phyloP scores from a whole-genome alignment of 345 rosid species.

The Linum tenue region DNA sequence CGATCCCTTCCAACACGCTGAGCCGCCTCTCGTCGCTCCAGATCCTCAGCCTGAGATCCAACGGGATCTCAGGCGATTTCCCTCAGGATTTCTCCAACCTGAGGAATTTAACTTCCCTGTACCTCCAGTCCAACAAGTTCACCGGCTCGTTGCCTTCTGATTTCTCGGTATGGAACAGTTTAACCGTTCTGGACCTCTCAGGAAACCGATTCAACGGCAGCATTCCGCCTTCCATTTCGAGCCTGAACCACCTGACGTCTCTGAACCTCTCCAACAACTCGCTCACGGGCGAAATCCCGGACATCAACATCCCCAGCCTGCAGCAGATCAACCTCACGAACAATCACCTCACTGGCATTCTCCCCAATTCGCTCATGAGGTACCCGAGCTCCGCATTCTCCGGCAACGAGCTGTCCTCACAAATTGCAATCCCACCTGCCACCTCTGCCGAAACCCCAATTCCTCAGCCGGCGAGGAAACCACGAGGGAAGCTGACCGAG shows the following conservation, averaged over 20 bases:
- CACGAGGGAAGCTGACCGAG: slow-evolving; percentile 9
- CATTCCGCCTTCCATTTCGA: slow-evolving; percentile 1
- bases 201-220: neutral
- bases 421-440: slow-evolving; percentile 18
- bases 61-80: neutral
- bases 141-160: slow-evolving; percentile 2
- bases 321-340: slow-evolving; percentile 15
- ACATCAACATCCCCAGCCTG: slow-evolving; percentile 16
- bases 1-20: slow-evolving; percentile 1
- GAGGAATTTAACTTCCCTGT: neutral
- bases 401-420: slow-evolving; percentile 19
- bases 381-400: slow-evolving; percentile 20
- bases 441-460: slow-evolving; percentile 19
- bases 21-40: slow-evolving; percentile 4
- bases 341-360: slow-evolving; percentile 16
- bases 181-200: slow-evolving; percentile 2
- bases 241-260: slow-evolving; percentile 2
- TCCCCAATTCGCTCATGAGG: slow-evolving; percentile 17
- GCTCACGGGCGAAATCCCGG: neutral
- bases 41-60: slow-evolving; percentile 7
- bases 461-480: slow-evolving; percentile 15
- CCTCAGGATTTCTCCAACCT: neutral
- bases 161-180: slow-evolving; percentile 3
- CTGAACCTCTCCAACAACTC: neutral
- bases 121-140: neutral